phyloP scores from a whole-genome alignment of 495 filamentous ascomycete genomes.

The Aspergillus campestris region DNA sequence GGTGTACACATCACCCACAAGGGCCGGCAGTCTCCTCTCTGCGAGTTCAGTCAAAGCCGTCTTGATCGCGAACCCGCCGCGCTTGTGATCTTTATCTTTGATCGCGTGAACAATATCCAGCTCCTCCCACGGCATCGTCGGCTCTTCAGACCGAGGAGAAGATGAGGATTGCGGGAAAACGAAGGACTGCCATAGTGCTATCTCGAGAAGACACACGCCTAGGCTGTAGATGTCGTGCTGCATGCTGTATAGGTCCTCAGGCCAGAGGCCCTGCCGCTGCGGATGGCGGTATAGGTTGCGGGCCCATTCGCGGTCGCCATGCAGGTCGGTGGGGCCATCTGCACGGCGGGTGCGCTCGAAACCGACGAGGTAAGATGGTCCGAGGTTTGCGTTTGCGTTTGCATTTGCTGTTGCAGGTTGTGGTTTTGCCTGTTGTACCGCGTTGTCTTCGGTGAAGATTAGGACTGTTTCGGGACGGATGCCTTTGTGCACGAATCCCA shows the following conservation, averaged over 20 bases:
- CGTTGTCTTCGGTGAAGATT: background rate
- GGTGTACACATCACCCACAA: constrained; percentile 43
- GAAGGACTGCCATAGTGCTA: constrained; percentile 48
- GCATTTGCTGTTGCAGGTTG: background rate
- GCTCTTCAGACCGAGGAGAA: background rate
- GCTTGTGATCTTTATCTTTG: background rate
- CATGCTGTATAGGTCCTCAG: constrained; percentile 34
- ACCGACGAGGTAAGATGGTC: constrained; percentile 20
- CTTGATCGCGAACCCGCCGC: constrained; percentile 20
- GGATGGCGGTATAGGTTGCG: constrained; percentile 32
- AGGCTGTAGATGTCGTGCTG: constrained; percentile 56
- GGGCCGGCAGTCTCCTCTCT: constrained; percentile 21
- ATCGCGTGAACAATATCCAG: background rate
- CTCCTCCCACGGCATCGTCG: background rate
- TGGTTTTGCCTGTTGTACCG: background rate
- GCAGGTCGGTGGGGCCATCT: background rate
- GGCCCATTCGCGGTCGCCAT: constrained; percentile 19
- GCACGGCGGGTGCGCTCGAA: constrained; percentile 21
- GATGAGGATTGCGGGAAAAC: constrained; percentile 3
- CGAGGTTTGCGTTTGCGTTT: background rate
- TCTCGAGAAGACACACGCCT: constrained; percentile 48
- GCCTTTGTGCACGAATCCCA: constrained; percentile 33
- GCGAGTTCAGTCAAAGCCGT: constrained; percentile 31
- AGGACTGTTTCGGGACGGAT: constrained; percentile 28
- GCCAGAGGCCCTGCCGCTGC: constrained; percentile 22